phyloP scores from a whole-genome alignment of 2,329 filamentous ascomycete species.

The Aspergillus hiratsukae region DNA sequence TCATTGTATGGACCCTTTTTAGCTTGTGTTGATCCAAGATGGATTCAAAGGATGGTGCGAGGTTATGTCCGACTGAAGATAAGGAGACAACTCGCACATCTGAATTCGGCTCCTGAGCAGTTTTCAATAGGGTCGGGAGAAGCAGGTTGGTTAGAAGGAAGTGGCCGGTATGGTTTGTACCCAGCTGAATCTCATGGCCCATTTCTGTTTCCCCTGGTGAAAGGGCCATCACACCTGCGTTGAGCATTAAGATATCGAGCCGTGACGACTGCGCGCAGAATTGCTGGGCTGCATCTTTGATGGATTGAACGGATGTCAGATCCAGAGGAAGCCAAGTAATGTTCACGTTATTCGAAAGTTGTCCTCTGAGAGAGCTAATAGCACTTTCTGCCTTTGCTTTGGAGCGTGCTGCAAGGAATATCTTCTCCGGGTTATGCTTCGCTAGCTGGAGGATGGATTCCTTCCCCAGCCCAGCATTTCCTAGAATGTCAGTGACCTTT shows the following conservation, averaged over 20 bases:
- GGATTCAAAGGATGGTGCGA: constrained; percentile 22
- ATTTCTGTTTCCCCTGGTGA: constrained; percentile 30
- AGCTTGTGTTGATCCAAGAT: constrained; percentile 28
- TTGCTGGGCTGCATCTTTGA: too few relatives aligned
- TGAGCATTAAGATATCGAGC: constrained; percentile 38
- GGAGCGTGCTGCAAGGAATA: constrained; percentile 36
- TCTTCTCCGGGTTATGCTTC: constrained; percentile 36
- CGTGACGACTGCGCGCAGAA: too few relatives aligned
- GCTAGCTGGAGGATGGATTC: constrained; percentile 40
- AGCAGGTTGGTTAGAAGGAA: constrained; percentile 34
- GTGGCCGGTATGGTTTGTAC: constrained; percentile 38
- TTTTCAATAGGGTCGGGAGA: constrained; percentile 27
- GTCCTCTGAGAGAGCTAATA: constrained; percentile 9
- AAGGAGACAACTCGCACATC: constrained; percentile 27
- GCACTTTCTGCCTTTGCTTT: constrained; percentile 14
- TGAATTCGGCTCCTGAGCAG: constrained; percentile 15
- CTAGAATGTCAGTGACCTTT: constrained; percentile 24
- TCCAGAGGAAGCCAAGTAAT: constrained; percentile 34
- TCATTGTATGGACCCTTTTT: constrained; percentile 29
- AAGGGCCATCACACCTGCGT: constrained; percentile 41
- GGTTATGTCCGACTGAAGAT: constrained; percentile 27
- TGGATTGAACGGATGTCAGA: constrained; percentile 36
- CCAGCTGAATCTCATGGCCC: constrained; percentile 37
- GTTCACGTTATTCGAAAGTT: constrained; percentile 11
- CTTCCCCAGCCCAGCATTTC: constrained; percentile 48